Evolutionary conservation across 495 filamentous ascomycete species (phyloP).

Genomic region (Tuber calosporum): DNA sequence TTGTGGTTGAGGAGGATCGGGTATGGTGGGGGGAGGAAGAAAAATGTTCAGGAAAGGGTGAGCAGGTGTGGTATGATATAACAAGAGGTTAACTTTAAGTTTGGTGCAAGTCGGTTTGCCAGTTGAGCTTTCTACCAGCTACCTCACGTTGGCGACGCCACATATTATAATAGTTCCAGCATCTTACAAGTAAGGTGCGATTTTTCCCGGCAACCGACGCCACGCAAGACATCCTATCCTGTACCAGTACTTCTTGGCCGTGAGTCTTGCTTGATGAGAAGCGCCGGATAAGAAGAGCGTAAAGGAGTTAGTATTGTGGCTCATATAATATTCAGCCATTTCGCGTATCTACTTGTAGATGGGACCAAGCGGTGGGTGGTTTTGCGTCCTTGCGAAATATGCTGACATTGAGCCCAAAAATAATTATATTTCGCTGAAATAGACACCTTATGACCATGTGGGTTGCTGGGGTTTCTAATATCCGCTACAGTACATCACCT

Average conservation of each 20-base stretch:
- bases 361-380: not conserved
- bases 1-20: not conserved
- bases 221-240: not conserved
- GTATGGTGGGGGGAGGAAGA: not conserved
- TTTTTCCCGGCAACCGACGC: not conserved
- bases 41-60: not conserved
- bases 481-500: not conserved
- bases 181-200: not conserved
- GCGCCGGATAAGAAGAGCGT: not conserved
- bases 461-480: not conserved
- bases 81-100: not conserved
- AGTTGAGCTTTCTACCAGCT: not conserved
- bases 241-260: not conserved
- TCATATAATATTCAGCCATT: not conserved
- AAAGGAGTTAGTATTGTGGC: not conserved
- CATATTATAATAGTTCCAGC: not conserved
- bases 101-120: not conserved
- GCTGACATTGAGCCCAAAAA: not conserved
- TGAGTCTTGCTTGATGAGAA: not conserved
- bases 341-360: too few species aligned
- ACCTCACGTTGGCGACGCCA: not conserved
- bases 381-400: not conserved
- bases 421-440: not conserved
- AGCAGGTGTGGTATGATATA: not conserved
- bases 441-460: not conserved